These are phyloP conservation scores for Eimeria acervulina DNA, from an alignment of 169 alveolate genomes.

Conservation along the genomic window DNA sequence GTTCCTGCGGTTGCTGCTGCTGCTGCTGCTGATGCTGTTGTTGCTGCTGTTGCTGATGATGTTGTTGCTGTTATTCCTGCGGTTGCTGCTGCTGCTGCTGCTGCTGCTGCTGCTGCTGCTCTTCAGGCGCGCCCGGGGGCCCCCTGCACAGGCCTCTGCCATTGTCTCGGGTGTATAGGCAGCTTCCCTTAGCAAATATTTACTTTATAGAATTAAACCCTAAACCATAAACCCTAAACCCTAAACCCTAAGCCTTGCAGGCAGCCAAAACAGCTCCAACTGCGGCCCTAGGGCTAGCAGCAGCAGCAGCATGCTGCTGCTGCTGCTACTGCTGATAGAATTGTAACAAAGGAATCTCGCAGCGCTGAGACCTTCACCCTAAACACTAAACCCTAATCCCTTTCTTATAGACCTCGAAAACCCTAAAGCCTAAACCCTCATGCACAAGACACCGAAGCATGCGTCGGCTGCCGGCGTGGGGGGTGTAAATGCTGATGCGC, in stretches of 20 bases:
- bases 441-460: not conserved
- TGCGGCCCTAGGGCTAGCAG: not conserved
- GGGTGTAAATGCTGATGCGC: not conserved
- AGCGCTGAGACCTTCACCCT: not conserved
- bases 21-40: not conserved
- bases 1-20: conserved; percentile 27
- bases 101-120: not conserved
- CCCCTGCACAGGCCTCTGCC: not conserved
- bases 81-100: not conserved
- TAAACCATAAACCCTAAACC: not conserved
- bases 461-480: not conserved
- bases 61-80: not conserved
- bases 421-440: conserved; percentile 9
- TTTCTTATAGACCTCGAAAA: not conserved
- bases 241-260: not conserved
- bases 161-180: not conserved
- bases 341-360: not conserved
- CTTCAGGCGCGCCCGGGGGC: not conserved
- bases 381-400: not conserved
- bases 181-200: not conserved
- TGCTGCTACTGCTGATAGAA: not conserved
- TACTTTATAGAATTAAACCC: not conserved
- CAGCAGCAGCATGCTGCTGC: conserved; percentile 28
- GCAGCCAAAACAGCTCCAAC: not conserved
- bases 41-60: not conserved